These are phyloP conservation scores for Parsonsia alboflavescens DNA, from an alignment of 257 asterid species.

Conservation along the genomic window DNA sequence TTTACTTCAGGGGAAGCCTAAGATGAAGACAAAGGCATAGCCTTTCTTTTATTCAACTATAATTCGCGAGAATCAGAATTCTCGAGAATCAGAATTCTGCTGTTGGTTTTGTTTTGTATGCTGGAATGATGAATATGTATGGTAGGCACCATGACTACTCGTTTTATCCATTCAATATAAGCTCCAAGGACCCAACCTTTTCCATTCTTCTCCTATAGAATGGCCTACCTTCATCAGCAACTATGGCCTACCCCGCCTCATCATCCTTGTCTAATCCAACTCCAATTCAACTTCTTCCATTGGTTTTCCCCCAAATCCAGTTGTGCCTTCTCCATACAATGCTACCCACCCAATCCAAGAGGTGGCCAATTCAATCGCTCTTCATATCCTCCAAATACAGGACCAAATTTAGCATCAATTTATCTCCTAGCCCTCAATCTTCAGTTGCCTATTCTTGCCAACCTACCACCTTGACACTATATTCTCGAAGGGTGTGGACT, in stretches of 20 bases:
- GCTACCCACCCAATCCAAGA: slow-evolving; percentile 9
- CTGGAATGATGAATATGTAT: slow-evolving; percentile 40
- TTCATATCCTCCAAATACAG: slow-evolving; percentile 10
- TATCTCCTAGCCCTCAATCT: not conserved
- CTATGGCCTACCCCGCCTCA: slow-evolving; percentile 3
- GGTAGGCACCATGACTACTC: slow-evolving; percentile 31
- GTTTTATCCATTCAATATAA: slow-evolving; percentile 41
- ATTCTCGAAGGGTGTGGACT: no score
- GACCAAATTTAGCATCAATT: not conserved
- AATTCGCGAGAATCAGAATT: no score
- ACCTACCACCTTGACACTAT: slow-evolving; percentile 5
- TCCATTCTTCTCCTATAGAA: slow-evolving; percentile 25
- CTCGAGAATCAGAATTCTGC: not conserved
- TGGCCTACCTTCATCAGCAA: slow-evolving; percentile 15
- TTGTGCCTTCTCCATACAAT: not conserved
- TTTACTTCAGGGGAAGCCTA: not conserved
- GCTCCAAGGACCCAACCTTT: slow-evolving; percentile 40
- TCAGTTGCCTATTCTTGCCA: not conserved
- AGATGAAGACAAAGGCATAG: not conserved
- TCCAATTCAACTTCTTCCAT: not conserved
- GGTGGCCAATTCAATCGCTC: not conserved
- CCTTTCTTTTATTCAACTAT: not conserved
- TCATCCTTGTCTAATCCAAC: slow-evolving; percentile 11
- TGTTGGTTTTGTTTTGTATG: not conserved
- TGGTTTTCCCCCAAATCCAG: not conserved